Percentiles rank a stretch among this genome's conserved stretches.
These are phyloP conservation scores for Ustilago nuda DNA, from an alignment of 1,284 basidiomycete genomes.

Conservation along the genomic window DNA sequence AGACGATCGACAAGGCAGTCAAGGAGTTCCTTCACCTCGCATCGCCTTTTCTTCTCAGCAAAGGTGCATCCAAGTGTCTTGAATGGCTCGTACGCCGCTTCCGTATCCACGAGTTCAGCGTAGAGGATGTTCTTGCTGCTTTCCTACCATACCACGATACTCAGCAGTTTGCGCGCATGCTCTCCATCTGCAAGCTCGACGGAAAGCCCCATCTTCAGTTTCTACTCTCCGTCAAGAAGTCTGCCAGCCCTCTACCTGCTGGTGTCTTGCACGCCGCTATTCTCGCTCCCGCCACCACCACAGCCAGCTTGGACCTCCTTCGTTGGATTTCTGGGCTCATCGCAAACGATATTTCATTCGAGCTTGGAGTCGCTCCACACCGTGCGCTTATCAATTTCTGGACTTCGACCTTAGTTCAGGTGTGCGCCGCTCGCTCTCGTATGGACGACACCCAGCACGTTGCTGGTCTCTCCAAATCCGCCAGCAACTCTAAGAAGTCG, in stretches of 20 bases:
- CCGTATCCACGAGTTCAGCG: conserved; percentile 94
- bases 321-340: conserved; percentile 77
- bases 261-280: conserved; percentile 59
- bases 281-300: conserved; percentile 63
- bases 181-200: conserved; percentile 79
- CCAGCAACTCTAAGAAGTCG: conserved; percentile 51
- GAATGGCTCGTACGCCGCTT: conserved; percentile 97
- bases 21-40: conserved; percentile 78
- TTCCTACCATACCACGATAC: conserved; percentile 97
- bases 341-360: conserved; percentile 71
- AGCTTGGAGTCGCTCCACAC: conserved; percentile 75
- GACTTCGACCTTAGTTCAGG: conserved; percentile 82
- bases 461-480: conserved; percentile 46
- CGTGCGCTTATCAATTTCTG: conserved; percentile 86
- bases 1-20: conserved; percentile 76
- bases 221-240: conserved; percentile 58
- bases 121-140: conserved; percentile 80
- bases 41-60: conserved; percentile 83
- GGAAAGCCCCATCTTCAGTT: conserved; percentile 56
- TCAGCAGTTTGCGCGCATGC: conserved; percentile 91
- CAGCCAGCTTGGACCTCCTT: conserved; percentile 75
- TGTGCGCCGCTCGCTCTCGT: conserved; percentile 69
- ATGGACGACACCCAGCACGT: conserved; percentile 70
- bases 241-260: conserved; percentile 58
- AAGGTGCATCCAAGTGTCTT: conserved; percentile 85